Percentiles rank a stretch among this genome's conserved stretches.
Evolutionary conservation across 2,329 filamentous ascomycete species (phyloP).

Genomic region (Periglandula ipomoeae): DNA sequence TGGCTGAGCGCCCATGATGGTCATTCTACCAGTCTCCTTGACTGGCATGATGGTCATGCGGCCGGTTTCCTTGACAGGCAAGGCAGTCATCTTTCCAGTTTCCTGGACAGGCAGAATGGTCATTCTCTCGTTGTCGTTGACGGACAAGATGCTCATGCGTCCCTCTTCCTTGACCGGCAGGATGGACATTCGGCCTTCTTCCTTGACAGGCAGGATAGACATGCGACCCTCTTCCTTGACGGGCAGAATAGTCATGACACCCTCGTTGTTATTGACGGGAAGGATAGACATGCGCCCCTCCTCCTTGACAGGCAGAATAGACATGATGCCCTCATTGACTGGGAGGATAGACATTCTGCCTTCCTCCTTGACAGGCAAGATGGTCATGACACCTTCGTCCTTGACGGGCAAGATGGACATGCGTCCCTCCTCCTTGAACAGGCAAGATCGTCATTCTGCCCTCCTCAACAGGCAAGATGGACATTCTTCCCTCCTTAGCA

Average conservation of each 20-base stretch:
- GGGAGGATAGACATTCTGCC: not conserved
- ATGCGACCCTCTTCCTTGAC: not conserved
- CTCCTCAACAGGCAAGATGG: not conserved
- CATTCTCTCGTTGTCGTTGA: not conserved
- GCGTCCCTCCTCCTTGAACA: not conserved
- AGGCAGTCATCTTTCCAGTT: not conserved
- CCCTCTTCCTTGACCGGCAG: not conserved
- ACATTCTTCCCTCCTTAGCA: not conserved
- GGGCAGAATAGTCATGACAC: not conserved
- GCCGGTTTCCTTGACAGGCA: not conserved
- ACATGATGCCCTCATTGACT: not conserved
- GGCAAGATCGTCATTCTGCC: not conserved
- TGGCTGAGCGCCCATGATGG: not conserved
- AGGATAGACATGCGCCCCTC: not conserved
- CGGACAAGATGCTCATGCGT: not conserved
- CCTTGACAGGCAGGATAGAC: not conserved
- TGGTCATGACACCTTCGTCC: not conserved
- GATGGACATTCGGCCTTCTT: not conserved
- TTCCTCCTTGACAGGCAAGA: not conserved
- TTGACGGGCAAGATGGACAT: not conserved
- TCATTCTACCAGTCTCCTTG: not conserved
- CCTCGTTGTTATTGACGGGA: constrained; percentile 3
- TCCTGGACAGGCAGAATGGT: not conserved
- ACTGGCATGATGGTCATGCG: not conserved
- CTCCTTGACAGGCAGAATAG: not conserved